A percentile compares a stretch with the other conserved stretches of the same genome.
Evolutionary conservation across 2,329 filamentous ascomycete species (phyloP).

Genomic region (Fusarium vanettenii): DNA sequence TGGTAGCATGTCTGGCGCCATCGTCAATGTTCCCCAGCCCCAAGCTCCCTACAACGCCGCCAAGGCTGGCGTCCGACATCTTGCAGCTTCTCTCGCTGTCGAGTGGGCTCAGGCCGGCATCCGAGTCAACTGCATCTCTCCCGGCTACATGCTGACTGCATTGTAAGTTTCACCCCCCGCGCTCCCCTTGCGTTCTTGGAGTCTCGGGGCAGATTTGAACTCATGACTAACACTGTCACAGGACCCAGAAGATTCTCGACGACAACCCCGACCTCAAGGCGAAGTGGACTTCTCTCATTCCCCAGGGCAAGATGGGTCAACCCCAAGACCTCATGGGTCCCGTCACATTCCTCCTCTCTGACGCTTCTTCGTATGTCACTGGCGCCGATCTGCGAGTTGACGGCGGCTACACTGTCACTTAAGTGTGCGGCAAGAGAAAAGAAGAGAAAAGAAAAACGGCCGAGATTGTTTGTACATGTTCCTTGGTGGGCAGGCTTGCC

Average conservation of each 20-base stretch:
- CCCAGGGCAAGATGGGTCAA: conserved; percentile 91
- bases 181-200: neutral
- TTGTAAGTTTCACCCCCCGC: conserved; percentile 68
- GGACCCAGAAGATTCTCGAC: conserved; percentile 92
- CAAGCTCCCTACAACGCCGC: conserved; percentile 94
- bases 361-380: conserved; percentile 78
- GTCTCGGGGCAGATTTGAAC: neutral
- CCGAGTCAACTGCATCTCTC: conserved; percentile 93
- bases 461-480: conserved; percentile 6
- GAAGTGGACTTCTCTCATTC: conserved; percentile 93
- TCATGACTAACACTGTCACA: conserved; percentile 49
- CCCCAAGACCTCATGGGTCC: conserved; percentile 95
- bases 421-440: conserved; percentile 34
- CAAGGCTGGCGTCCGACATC: conserved; percentile 91
- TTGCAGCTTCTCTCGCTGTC: conserved; percentile 88
- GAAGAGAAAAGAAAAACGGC: neutral
- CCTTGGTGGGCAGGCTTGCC: conserved; percentile 20
- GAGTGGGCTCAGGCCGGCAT: conserved; percentile 93
- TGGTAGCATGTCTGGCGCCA: conserved; percentile 92
- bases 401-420: conserved; percentile 88
- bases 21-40: conserved; percentile 95
- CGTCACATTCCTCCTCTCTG: conserved; percentile 86
- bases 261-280: conserved; percentile 91
- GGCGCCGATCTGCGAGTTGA: conserved; percentile 85
- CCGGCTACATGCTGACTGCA: conserved; percentile 96